phyloP scores from a whole-genome alignment of 768 basidiomycete species.

The Scleroderma bovista region DNA sequence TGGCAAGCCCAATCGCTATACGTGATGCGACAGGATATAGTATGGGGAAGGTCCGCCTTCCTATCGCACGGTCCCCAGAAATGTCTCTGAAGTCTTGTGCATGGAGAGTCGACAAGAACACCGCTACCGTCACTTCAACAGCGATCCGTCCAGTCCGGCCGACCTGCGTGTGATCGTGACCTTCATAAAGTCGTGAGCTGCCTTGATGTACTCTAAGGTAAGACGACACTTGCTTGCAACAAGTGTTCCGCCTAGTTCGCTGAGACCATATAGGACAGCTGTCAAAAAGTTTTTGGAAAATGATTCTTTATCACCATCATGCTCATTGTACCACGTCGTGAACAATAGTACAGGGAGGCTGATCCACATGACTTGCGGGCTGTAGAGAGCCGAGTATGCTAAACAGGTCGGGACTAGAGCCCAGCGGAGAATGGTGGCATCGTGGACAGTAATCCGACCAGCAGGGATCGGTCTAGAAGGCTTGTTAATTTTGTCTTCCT shows the following conservation, averaged over 20 bases:
- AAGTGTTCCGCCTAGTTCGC: conserved; percentile 30
- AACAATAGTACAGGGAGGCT: conserved; percentile 25
- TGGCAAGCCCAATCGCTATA: conserved; percentile 11
- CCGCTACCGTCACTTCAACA: conserved; percentile 18
- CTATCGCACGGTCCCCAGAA: conserved; percentile 32
- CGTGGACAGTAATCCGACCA: conserved; percentile 33
- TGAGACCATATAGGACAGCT: conserved; percentile 27
- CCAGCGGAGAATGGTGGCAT: conserved; percentile 36
- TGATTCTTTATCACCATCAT: conserved; percentile 23
- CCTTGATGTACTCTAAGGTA: neutral
- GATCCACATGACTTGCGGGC: conserved; percentile 27
- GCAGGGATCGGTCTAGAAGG: conserved; percentile 42
- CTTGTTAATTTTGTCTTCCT: conserved; percentile 42
- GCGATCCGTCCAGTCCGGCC: conserved; percentile 13
- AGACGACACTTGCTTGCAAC: conserved; percentile 25
- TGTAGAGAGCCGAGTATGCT: conserved; percentile 30
- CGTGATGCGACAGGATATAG: conserved; percentile 25
- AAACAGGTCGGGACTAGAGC: conserved; percentile 31
- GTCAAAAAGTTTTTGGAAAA: conserved; percentile 26
- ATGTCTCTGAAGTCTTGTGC: conserved; percentile 33
- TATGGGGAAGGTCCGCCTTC: conserved; percentile 38
- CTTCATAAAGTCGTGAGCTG: conserved; percentile 3
- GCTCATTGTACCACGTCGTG: conserved; percentile 37
- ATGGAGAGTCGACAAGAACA: conserved; percentile 29
- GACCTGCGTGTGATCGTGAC: conserved; percentile 9